Conservation (phyloP, 768 basidiomycete species). For the Tylopilus subfusipes region DNA sequence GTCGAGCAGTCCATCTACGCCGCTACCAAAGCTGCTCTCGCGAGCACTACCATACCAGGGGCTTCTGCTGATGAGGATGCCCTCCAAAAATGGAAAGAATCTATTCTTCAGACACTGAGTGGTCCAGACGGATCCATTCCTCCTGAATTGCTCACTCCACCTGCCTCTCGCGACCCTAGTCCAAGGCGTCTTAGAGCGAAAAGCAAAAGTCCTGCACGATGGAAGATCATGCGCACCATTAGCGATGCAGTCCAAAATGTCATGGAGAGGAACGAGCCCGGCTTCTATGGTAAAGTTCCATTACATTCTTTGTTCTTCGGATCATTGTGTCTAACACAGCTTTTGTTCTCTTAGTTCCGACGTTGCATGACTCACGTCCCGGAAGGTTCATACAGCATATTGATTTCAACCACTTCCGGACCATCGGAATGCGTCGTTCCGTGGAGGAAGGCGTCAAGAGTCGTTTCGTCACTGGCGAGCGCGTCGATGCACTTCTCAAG, state of each 20-base stretch:
- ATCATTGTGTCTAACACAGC: slow-evolving; percentile 4
- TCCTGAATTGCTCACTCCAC: slow-evolving; percentile 72
- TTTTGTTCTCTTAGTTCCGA: slow-evolving; percentile 48
- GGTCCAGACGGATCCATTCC: slow-evolving; percentile 70
- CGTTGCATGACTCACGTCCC: slow-evolving; percentile 65
- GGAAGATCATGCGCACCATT: slow-evolving; percentile 78
- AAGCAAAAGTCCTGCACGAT: slow-evolving; percentile 78
- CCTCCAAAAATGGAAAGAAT: slow-evolving; percentile 53
- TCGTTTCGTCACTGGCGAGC: slow-evolving; percentile 89
- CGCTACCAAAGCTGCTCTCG: slow-evolving; percentile 60
- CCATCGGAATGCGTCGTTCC: slow-evolving; percentile 92
- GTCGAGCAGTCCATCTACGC: slow-evolving; percentile 67
- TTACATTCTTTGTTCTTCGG: neutral
- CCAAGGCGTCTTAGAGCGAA: slow-evolving; percentile 71
- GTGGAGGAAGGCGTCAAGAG: slow-evolving; percentile 85
- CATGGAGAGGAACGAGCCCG: slow-evolving; percentile 58
- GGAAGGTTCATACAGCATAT: slow-evolving; percentile 82
- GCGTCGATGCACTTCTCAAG: slow-evolving; percentile 76
- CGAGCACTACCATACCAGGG: slow-evolving; percentile 38
- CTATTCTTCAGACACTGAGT: slow-evolving; percentile 54
- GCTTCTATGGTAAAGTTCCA: slow-evolving; percentile 61
- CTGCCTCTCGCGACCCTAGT: slow-evolving; percentile 79
- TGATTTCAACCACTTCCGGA: slow-evolving; percentile 96
- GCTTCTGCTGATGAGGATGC: slow-evolving; percentile 38
- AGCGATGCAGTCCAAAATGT: slow-evolving; percentile 74